Percentiles rank a stretch among this genome's conserved stretches.
These are phyloP conservation scores for Phialophora verrucosa DNA, from an alignment of 2,329 filamentous ascomycete genomes.

Conservation along the genomic window DNA sequence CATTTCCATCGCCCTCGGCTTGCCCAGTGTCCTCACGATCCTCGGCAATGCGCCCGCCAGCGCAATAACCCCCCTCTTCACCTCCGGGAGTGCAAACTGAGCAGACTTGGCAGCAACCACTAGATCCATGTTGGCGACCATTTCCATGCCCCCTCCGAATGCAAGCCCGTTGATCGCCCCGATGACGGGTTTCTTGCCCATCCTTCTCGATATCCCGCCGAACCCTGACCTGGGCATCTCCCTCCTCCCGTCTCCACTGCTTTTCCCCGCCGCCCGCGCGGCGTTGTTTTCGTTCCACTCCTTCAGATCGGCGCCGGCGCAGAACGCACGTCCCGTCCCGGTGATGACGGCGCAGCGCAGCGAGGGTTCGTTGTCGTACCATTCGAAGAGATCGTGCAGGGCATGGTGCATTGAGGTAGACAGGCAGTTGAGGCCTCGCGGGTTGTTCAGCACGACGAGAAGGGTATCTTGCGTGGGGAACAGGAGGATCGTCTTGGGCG, in stretches of 20 bases:
- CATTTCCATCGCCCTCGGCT: constrained; percentile 73
- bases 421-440: constrained; percentile 53
- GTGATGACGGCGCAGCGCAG: constrained; percentile 51
- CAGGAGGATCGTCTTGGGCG: constrained; percentile 44
- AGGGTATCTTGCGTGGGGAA: constrained; percentile 54
- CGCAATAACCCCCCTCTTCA: constrained; percentile 71
- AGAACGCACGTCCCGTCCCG: constrained; percentile 52
- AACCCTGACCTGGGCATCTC: constrained; percentile 46
- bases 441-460: constrained; percentile 54
- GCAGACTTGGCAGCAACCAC: constrained; percentile 65
- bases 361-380: constrained; percentile 52
- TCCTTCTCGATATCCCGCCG: constrained; percentile 58
- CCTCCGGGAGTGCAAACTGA: constrained; percentile 72
- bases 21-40: constrained; percentile 68
- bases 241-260: constrained; percentile 17
- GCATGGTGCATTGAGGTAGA: constrained; percentile 48
- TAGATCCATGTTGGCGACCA: constrained; percentile 74
- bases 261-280: constrained; percentile 19
- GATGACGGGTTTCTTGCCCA: constrained; percentile 74
- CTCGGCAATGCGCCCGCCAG: constrained; percentile 73
- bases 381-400: constrained; percentile 50
- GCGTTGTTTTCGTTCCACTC: constrained; percentile 45
- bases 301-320: constrained; percentile 54
- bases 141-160: constrained; percentile 77
- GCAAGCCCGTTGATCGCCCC: constrained; percentile 77